phyloP scores from a whole-genome alignment of 2,329 filamentous ascomycete genomes.

The Aspergillus intermedius region DNA sequence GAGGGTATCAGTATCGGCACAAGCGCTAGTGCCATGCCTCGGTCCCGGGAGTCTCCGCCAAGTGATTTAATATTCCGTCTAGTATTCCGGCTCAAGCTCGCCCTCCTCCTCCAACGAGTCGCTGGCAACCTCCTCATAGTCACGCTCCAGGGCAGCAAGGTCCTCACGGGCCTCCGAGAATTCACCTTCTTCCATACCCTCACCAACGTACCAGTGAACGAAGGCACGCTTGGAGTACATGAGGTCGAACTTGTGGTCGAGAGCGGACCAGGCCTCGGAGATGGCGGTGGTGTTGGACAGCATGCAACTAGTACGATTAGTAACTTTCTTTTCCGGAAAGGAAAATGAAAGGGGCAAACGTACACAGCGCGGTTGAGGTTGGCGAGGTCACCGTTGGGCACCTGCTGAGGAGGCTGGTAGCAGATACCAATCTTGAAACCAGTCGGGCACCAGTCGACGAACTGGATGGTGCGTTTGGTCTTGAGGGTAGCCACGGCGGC shows the following conservation, averaged over 20 bases:
- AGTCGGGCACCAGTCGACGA: slow-evolving; percentile 99
- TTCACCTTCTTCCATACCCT: slow-evolving; percentile 99
- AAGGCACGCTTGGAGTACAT: slow-evolving; percentile 99
- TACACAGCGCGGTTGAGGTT: slow-evolving; percentile 98
- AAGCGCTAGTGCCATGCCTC: slow-evolving; percentile 2
- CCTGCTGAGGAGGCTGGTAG: slow-evolving; percentile 95
- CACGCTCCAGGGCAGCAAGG: slow-evolving; percentile 91
- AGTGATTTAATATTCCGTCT: slow-evolving; percentile 35
- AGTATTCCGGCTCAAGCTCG: slow-evolving; percentile 89
- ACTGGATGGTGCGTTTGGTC: slow-evolving; percentile 98
- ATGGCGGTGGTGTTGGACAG: slow-evolving; percentile 91
- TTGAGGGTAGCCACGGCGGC: slow-evolving; percentile 89
- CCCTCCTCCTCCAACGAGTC: slow-evolving; percentile 76
- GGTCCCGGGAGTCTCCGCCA: slow-evolving; percentile 11
- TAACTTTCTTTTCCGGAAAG: slow-evolving; percentile 12
- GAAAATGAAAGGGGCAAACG: slow-evolving; percentile 37
- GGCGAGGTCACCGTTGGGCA: slow-evolving; percentile 93
- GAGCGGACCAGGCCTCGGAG: slow-evolving; percentile 92
- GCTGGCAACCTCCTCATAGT: slow-evolving; percentile 97
- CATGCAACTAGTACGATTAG: slow-evolving; percentile 67
- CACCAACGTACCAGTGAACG: slow-evolving; percentile 99
- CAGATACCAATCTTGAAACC: slow-evolving; percentile 99
- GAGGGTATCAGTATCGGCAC: slow-evolving; percentile 6
- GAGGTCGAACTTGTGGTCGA: slow-evolving; percentile 97
- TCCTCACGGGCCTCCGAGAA: slow-evolving; percentile 99